Evolutionary conservation across 495 filamentous ascomycete genomes (phyloP).

Genomic region (Clohesyomyces aquaticus): DNA sequence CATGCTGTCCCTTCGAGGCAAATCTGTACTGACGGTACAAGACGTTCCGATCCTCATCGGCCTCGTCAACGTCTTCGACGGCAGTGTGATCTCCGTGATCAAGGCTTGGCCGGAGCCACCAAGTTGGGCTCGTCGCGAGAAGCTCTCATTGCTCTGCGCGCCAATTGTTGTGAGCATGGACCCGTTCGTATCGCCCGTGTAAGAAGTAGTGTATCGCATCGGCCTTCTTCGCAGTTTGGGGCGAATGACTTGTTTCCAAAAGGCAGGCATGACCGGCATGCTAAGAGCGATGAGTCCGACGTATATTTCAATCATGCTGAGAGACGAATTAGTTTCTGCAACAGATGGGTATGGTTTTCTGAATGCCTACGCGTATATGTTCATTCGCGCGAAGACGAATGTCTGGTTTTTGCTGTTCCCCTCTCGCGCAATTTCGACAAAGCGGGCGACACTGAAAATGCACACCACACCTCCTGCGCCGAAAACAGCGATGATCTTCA

Average conservation of each 20-base stretch:
- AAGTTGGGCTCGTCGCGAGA: not conserved
- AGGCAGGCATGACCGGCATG: conserved; percentile 47
- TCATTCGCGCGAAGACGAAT: conserved; percentile 52
- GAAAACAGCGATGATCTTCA: conserved; percentile 54
- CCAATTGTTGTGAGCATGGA: not conserved
- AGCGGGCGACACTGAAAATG: conserved; percentile 52
- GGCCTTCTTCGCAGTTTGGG: not conserved
- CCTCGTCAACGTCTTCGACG: not conserved
- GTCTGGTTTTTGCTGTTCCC: conserved; percentile 47
- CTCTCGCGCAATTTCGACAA: conserved; percentile 49
- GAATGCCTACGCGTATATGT: conserved; percentile 53
- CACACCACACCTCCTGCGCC: conserved; percentile 55
- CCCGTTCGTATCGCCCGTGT: conserved; percentile 4
- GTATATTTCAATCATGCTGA: conserved; percentile 55
- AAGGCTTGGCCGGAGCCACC: conserved; percentile 14
- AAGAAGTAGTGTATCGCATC: conserved; percentile 4
- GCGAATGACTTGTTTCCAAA: conserved; percentile 15
- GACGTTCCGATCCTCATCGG: not conserved
- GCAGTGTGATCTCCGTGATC: conserved; percentile 10
- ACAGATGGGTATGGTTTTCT: not conserved
- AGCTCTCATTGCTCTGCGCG: not conserved
- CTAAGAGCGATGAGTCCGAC: conserved; percentile 57
- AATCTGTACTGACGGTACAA: not conserved
- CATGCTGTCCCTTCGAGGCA: not conserved
- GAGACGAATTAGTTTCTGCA: conserved; percentile 12